Evolutionary conservation across 2,329 filamentous ascomycete species (phyloP), one percentile per base, ranked within the genome.

Genomic region (Aureobasidium vineae): DNA sequence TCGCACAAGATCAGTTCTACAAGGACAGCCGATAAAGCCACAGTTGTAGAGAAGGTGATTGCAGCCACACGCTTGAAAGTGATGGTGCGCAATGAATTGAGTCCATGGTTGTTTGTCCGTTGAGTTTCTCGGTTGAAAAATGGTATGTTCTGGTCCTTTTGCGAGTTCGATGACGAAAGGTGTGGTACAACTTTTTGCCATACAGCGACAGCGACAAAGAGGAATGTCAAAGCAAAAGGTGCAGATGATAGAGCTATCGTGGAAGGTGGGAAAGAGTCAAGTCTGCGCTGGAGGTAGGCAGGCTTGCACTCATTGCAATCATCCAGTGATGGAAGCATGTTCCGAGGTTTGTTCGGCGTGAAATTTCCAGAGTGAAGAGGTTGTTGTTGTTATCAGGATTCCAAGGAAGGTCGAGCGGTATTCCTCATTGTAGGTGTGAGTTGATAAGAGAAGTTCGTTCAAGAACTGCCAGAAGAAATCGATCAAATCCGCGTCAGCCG

Each of bases 1-100:
- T 96, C 92, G 72, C 90, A 92, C 10, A 96, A 83, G 53, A 96
- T 90, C 70, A 96, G 79, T 77, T 93, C 88, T 2, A 88, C 91
- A 53, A 96, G 81, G 1, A 94, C 90, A 43, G 89, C 85, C 6
- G 91, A 89, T 10, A 96, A 82, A 1, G 87, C 91, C 41, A 95
- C 85, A 11, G 90, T 96, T 0, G 86, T 84, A 7, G 90, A 88
- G 76, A 96, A 96, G 1, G 90, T 87, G 66, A 84, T 78, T 15
- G 71, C 71, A 8, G 74, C 80, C 11, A 84, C 68, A n/a, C 73
- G 75, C 52, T 77, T 76, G 41, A 76, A 73, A 64, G 73, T 72
- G 40, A 71, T 69, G 63, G 66, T 69, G 50, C 59, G 68, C 33
- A 71, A 49, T 65, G 65, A 45, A 65, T 70, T 23, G 61, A 65